A percentile compares a stretch with the other conserved stretches of the same genome.
Evolutionary conservation across 441 rosid species (phyloP).

Genomic region (Francoa sonchifolia): DNA sequence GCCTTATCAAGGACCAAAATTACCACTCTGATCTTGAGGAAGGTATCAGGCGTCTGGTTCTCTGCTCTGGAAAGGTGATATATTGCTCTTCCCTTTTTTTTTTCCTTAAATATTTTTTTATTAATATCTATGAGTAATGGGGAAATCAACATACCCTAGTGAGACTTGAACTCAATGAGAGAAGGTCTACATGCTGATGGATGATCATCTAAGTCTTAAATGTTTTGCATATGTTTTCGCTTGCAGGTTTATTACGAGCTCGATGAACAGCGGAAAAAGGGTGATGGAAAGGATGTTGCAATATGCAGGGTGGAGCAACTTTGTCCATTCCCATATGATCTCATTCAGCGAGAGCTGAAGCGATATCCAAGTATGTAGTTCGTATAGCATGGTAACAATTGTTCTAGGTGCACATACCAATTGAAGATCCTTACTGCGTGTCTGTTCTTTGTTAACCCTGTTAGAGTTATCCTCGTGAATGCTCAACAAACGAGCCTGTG

Average conservation of each 20-base stretch:
- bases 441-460: background rate
- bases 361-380: slow-evolving; percentile 75
- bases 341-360: slow-evolving; percentile 81
- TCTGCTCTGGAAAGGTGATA: slow-evolving; percentile 89
- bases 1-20: slow-evolving; percentile 88
- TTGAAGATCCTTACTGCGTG: background rate
- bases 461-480: too few species aligned
- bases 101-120: background rate
- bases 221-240: slow-evolving; percentile 6
- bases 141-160: too few species aligned
- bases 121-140: too few species aligned
- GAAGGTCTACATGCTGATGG: too few species aligned
- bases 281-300: slow-evolving; percentile 55
- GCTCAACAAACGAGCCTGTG: too few species aligned
- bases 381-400: background rate
- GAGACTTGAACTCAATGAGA: too few species aligned
- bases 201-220: background rate
- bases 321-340: slow-evolving; percentile 93
- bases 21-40: slow-evolving; percentile 76
- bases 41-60: slow-evolving; percentile 82
- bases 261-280: slow-evolving; percentile 71
- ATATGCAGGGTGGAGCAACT: slow-evolving; percentile 93
- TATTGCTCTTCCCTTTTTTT: background rate
- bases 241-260: slow-evolving; percentile 85
- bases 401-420: background rate